These are phyloP conservation scores for Paramecium caudatum DNA, from an alignment of 73 alveolate species.

Conservation along the genomic window DNA sequence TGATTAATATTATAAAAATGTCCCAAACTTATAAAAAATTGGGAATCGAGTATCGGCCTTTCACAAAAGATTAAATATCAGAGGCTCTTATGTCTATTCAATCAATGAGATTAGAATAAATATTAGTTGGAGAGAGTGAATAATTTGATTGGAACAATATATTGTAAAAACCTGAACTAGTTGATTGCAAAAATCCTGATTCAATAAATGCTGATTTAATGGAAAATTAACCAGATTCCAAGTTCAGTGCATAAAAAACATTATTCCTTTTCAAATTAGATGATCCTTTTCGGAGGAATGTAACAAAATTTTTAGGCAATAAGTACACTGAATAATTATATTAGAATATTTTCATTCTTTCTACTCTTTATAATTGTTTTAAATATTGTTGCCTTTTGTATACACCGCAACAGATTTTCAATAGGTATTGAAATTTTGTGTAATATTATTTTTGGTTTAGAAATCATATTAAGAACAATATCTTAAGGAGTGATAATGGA, in stretches of 20 bases:
- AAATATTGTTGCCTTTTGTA: conserved; percentile 42
- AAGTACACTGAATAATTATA: not conserved
- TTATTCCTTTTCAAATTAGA: conserved; percentile 23
- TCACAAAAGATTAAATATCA: not conserved
- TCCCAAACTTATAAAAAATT: conserved; percentile 1
- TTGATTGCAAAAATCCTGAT: conserved; percentile 21
- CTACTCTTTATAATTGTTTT: not conserved
- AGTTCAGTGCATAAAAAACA: conserved; percentile 35
- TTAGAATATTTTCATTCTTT: not conserved
- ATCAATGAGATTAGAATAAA: conserved; percentile 44
- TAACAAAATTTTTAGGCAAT: conserved; percentile 1
- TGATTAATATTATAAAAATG: not conserved
- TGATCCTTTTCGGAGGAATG: conserved; percentile 34
- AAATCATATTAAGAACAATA: not conserved
- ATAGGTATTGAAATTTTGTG: conserved; percentile 49
- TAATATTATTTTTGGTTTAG: conserved; percentile 48
- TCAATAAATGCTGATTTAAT: not conserved
- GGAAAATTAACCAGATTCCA: not conserved
- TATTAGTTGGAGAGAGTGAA: conserved; percentile 30
- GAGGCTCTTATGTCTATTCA: not conserved
- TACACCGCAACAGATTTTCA: not conserved
- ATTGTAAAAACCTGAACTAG: conserved; percentile 13
- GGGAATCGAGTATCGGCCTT: conserved; percentile 9
- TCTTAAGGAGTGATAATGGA: conserved; percentile 34
- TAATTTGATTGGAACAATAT: conserved; percentile 52